Evolutionary conservation across 805 yeast species (phyloP).

Genomic region (Candida incommunis): DNA sequence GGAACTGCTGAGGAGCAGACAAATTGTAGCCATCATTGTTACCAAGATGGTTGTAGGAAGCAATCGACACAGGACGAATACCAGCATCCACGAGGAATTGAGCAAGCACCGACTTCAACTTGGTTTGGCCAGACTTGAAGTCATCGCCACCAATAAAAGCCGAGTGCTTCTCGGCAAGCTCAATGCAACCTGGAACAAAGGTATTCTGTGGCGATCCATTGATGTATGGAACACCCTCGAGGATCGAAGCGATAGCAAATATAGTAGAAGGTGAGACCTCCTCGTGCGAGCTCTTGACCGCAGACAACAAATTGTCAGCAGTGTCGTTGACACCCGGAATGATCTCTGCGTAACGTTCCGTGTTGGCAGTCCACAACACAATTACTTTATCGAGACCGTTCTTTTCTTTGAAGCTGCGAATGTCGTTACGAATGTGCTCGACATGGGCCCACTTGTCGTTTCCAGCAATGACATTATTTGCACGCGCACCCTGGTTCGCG

Average conservation of each 20-base stretch:
- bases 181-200: conserved; percentile 88
- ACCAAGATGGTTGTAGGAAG: conserved; percentile 92
- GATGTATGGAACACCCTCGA: conserved; percentile 80
- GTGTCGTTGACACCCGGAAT: conserved; percentile 76
- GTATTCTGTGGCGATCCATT: conserved; percentile 98
- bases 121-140: conserved; percentile 94
- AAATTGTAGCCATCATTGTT: conserved; percentile 91
- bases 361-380: conserved; percentile 94
- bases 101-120: conserved; percentile 89
- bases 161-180: conserved; percentile 65
- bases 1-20: conserved; percentile 84
- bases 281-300: conserved; percentile 65
- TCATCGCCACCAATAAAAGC: conserved; percentile 93
- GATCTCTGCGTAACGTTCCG: conserved; percentile 80
- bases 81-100: conserved; percentile 96
- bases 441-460: conserved; percentile 80
- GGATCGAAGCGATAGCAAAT: conserved; percentile 84
- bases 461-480: conserved; percentile 68
- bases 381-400: conserved; percentile 76
- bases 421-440: conserved; percentile 72
- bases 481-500: conserved; percentile 83
- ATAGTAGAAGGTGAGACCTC: conserved; percentile 90
- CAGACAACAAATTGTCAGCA: conserved; percentile 56
- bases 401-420: conserved; percentile 54
- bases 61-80: conserved; percentile 85